Base-by-base conservation (phyloP, 768 basidiomycete genomes). In the Obba rivulosa region DNA sequence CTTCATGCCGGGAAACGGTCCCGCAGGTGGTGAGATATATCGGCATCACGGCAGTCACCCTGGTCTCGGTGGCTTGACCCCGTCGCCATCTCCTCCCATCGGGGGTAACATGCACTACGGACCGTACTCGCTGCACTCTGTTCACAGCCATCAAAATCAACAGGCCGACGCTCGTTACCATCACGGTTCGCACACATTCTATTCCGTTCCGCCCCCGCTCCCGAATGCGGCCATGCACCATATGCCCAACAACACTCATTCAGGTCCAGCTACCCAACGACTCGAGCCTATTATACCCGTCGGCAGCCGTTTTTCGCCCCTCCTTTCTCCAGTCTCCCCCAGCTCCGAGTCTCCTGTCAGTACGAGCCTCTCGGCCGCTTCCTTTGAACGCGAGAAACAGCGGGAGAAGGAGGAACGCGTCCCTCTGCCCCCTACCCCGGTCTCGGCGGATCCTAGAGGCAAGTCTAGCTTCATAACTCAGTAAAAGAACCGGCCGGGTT, bases 61-160 rank as follows among this genome's bases (percentile, higher is more conserved):
- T 39, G 67, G 71, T 45, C 58, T 62, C 24, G 63, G 65, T 44
- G 65, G 64, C 36, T 57, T 69, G 52, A 79, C 77, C 14, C 78
- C 81, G 1, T 85, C 84, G 16, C 84, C 85, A 17, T 83, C 85
- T n/a, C 85, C 85, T 16, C 80, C 81, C 4, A 52, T 61, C 4
- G 71, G 77, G 16, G 67, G 69, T 40, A 68, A 62, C 44, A 64
- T 78, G 63, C 78, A 68, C 51, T 85, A 83, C 64, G 73, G 78
- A 37, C 80, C 83, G 48, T 85, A 85, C 54, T 61, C 69, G 21
- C 68, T 69, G 9, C 56, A 54, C 8, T 48, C 53, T 35, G 50
- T 46, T 69, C 61, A 60, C 55, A 65, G 57, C 52, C 65, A 28
- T 52, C 66, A 55, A 24, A 53, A 54, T 38, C 46, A 51, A 39